phyloP scores from a whole-genome alignment of 2,329 filamentous ascomycete genomes.

The Fusarium pseudoanthophilum region DNA sequence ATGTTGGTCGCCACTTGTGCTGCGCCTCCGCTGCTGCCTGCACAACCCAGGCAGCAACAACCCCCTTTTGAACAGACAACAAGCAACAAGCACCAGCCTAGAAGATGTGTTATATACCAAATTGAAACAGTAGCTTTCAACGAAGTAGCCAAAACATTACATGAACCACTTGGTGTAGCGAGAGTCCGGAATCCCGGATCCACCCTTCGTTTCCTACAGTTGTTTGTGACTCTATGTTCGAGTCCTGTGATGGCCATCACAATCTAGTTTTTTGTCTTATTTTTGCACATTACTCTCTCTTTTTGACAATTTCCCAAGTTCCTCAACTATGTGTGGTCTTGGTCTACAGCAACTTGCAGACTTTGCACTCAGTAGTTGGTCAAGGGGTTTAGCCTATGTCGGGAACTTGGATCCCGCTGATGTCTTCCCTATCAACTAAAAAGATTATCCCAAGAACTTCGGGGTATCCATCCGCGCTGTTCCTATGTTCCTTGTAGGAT shows the following conservation, averaged over 20 bases:
- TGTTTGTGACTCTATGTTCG: neutral
- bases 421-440: neutral
- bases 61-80: neutral
- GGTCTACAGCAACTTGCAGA: too few relatives aligned
- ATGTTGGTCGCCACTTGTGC: neutral
- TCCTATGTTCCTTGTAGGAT: neutral
- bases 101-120: neutral
- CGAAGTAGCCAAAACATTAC: neutral
- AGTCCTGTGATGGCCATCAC: neutral
- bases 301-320: too few relatives aligned
- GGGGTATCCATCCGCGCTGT: neutral
- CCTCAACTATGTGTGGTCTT: too few relatives aligned
- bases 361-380: too few relatives aligned
- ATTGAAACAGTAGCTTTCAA: neutral
- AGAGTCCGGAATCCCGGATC: neutral
- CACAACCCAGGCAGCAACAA: neutral
- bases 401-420: neutral
- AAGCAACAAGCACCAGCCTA: neutral
- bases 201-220: neutral
- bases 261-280: neutral
- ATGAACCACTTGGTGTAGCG: neutral
- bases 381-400: rapidly evolving
- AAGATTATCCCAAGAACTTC: neutral
- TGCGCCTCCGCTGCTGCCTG: neutral
- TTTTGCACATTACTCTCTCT: neutral